Evolutionary conservation across 1,284 basidiomycete genomes (phyloP).

Genomic region (Stygiomarasmius scandens): DNA sequence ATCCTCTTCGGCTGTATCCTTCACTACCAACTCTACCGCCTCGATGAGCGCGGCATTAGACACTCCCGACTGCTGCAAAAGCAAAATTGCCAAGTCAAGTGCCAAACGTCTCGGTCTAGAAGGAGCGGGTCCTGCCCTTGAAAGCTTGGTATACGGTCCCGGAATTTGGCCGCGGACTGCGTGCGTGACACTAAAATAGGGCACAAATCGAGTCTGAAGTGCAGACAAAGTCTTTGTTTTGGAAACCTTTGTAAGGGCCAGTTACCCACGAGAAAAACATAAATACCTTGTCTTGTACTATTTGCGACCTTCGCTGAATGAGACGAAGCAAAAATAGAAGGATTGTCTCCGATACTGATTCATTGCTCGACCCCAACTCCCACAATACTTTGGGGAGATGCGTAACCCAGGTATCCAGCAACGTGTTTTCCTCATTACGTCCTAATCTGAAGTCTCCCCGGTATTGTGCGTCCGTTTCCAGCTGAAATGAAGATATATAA

Average conservation of each 20-base stretch:
- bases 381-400: constrained; percentile 80
- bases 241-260: too few species aligned
- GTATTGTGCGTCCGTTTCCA: constrained; percentile 64
- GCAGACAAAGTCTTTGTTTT: constrained; percentile 20
- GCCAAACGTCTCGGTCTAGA: constrained; percentile 33
- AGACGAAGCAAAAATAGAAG: constrained; percentile 65
- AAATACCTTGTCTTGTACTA: constrained; percentile 33
- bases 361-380: constrained; percentile 72
- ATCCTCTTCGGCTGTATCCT: constrained; percentile 8
- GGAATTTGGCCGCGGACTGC: constrained; percentile 65
- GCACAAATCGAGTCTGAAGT: constrained; percentile 63
- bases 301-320: constrained; percentile 54
- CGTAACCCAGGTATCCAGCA: constrained; percentile 61
- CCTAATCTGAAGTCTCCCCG: constrained; percentile 49
- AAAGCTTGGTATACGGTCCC: constrained; percentile 77
- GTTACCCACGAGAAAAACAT: not conserved
- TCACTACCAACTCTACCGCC: constrained; percentile 13
- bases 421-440: constrained; percentile 35
- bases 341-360: constrained; percentile 61
- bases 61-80: constrained; percentile 24
- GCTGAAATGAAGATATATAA: constrained; percentile 38
- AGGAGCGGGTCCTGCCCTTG: not conserved
- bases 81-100: constrained; percentile 48
- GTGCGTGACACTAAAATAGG: constrained; percentile 80
- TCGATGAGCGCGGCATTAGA: not conserved